Conservation (phyloP, 2,329 filamentous ascomycete species). For the Sporothrix dimorphospora region DNA sequence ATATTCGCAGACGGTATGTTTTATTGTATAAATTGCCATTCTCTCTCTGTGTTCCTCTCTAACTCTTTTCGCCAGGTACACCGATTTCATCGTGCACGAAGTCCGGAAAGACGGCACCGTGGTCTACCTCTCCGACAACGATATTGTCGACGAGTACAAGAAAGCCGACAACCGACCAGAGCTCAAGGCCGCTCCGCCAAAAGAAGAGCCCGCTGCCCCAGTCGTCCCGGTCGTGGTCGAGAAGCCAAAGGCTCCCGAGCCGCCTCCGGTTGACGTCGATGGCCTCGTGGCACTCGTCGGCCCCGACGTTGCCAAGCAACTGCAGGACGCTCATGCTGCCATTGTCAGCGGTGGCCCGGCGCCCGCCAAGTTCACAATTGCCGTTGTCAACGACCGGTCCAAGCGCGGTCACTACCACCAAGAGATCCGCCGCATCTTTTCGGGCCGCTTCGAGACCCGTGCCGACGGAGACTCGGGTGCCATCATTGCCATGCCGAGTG, state of each 20-base stretch:
- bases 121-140: conserved; percentile 62
- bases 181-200: neutral
- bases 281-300: conserved; percentile 47
- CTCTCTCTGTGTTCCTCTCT: neutral
- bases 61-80: conserved; percentile 61
- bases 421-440: conserved; percentile 77
- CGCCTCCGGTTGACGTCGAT: conserved; percentile 19
- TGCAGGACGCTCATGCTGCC: conserved; percentile 48
- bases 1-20: conserved; percentile 49
- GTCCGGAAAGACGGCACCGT: conserved; percentile 76
- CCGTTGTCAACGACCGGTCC: conserved; percentile 49
- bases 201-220: neutral
- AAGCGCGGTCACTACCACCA: conserved; percentile 56
- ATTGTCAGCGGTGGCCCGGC: conserved; percentile 39
- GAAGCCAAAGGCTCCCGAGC: neutral
- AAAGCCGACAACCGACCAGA: neutral
- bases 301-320: conserved; percentile 44
- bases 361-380: conserved; percentile 45
- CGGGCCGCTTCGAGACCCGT: conserved; percentile 73
- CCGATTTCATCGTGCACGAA: conserved; percentile 92
- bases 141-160: conserved; percentile 9
- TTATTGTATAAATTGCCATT: neutral
- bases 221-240: conserved; percentile 4
- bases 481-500: conserved; percentile 58
- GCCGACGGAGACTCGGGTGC: conserved; percentile 60